phyloP scores from a whole-genome alignment of 2,329 filamentous ascomycete genomes.

The Pseudogymnoascus destructans region DNA sequence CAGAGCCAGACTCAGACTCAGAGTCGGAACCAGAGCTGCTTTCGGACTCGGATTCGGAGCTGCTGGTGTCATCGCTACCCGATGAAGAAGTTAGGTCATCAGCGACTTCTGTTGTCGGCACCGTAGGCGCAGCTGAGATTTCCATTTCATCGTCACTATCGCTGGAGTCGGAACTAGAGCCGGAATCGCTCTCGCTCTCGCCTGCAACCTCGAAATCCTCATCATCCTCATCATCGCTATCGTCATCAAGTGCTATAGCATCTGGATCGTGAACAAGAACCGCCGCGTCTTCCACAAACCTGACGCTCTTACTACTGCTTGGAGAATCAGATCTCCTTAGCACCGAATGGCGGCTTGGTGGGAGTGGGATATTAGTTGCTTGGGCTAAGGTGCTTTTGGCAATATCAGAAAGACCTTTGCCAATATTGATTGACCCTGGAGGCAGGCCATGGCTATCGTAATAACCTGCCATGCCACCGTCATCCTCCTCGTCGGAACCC shows the following conservation, averaged over 20 bases:
- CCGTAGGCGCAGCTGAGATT: not conserved
- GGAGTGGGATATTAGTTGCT: constrained; percentile 2
- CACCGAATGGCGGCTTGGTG: constrained; percentile 11
- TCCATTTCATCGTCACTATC: not conserved
- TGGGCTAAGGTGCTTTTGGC: constrained; percentile 12
- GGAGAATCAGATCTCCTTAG: constrained; percentile 15
- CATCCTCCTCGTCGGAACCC: constrained; percentile 18
- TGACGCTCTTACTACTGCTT: constrained; percentile 20
- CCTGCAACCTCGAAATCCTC: constrained; percentile 10
- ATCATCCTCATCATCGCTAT: constrained; percentile 16
- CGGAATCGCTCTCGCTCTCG: not conserved
- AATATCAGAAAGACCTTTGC: constrained; percentile 22
- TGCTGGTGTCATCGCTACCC: constrained; percentile 15
- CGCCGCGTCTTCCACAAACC: constrained; percentile 16
- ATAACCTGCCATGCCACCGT: constrained; percentile 20
- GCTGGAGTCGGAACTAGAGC: not conserved
- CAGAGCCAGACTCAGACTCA: constrained; percentile 21
- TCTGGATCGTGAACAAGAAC: constrained; percentile 16
- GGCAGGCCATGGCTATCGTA: constrained; percentile 25
- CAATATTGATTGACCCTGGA: constrained; percentile 22
- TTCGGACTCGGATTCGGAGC: constrained; percentile 13
- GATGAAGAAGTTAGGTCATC: not conserved
- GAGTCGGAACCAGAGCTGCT: constrained; percentile 18
- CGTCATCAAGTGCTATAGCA: constrained; percentile 22
- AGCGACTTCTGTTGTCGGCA: not conserved